phyloP scores from a whole-genome alignment of 768 basidiomycete genomes.

The Sistotremastrum niveocremeum region DNA sequence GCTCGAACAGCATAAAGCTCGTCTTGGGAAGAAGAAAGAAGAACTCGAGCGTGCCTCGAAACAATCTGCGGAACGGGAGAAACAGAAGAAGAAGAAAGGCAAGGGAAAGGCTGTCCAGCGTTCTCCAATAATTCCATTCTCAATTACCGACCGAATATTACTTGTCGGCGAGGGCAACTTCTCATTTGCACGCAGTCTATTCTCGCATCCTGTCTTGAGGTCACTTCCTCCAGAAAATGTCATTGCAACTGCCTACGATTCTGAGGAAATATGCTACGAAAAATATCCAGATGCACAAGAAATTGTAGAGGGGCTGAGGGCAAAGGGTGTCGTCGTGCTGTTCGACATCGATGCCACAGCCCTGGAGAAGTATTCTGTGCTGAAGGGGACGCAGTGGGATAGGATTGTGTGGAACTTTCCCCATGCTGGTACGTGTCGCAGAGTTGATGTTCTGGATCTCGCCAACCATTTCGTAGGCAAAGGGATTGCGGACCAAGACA shows the following conservation, averaged over 20 bases:
- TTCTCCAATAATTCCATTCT: constrained; percentile 48
- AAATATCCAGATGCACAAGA: constrained; percentile 70
- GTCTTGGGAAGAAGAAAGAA: constrained; percentile 50
- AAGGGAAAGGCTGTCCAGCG: constrained; percentile 21
- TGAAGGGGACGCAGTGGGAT: constrained; percentile 60
- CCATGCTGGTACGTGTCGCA: constrained; percentile 61
- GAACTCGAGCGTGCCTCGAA: constrained; percentile 33
- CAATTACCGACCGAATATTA: constrained; percentile 49
- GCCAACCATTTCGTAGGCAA: constrained; percentile 35
- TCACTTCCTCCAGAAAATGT: constrained; percentile 52
- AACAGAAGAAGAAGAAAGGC: constrained; percentile 25
- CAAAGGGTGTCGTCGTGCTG: constrained; percentile 52
- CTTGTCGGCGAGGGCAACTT: constrained; percentile 94
- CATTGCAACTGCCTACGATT: constrained; percentile 78
- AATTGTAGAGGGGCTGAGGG: constrained; percentile 41
- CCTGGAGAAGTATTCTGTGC: constrained; percentile 40
- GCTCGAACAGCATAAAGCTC: constrained; percentile 55
- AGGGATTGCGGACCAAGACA: constrained; percentile 85
- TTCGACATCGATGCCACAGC: constrained; percentile 80
- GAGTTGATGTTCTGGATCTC: not conserved
- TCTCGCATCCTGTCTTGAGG: constrained; percentile 30
- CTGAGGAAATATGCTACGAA: constrained; percentile 53
- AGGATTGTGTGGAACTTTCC: constrained; percentile 92
- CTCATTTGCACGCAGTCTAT: constrained; percentile 71
- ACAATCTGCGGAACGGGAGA: constrained; percentile 33